Base-by-base conservation (phyloP, 2,329 filamentous ascomycete genomes). In the Cryphonectria radicalis region DNA sequence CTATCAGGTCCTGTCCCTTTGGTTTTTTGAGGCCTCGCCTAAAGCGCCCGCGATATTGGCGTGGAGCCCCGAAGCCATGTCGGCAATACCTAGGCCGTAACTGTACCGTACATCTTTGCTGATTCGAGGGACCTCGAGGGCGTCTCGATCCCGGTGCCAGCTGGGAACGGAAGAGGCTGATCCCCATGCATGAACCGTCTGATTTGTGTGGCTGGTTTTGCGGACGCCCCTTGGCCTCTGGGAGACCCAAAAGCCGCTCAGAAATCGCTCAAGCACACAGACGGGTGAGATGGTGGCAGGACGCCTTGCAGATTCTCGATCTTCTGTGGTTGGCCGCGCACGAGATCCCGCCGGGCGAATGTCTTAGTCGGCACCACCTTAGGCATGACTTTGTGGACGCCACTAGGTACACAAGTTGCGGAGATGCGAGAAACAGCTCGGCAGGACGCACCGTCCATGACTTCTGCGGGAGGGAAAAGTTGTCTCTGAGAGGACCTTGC, bases 41-140 rank as follows among this genome's bases (percentile, higher is more conserved):
- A 40, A 25, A n/a, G 32, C 17, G 46, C 17, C 62, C 40, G 14
- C 46, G 32, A 14, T 66, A n/a, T 37, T 40, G 43, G 66, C 66
- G 66, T 67, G 66, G 66, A 67, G 13, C n/a, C 46, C 14, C 42
- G 25, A 40, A 62, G 66, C 60, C 66, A 67, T 67, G 13, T 46
- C n/a, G 37, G 37, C 40, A 37, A 37, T 25, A 17, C 19, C 53
- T 55, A 25, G 13, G 14, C 42, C 53, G 35, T 32, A 32, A n/a
- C 19, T 14, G 37, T 35, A 19, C 64, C 22, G 64, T 28, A 11
- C 28, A n/a, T n/a, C 10, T 17, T 22, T n/a, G 37, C 62, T 28
- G 40, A 42, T 64, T 43, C 46, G 46, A 66, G 28, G 46, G 35
- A 40, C 35, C 28, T n/a, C 46, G 28, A 66, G 46, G 46, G 42